phyloP scores from a whole-genome alignment of 2,329 filamentous ascomycete genomes.

The Aspergillus fumigatiaffinis region DNA sequence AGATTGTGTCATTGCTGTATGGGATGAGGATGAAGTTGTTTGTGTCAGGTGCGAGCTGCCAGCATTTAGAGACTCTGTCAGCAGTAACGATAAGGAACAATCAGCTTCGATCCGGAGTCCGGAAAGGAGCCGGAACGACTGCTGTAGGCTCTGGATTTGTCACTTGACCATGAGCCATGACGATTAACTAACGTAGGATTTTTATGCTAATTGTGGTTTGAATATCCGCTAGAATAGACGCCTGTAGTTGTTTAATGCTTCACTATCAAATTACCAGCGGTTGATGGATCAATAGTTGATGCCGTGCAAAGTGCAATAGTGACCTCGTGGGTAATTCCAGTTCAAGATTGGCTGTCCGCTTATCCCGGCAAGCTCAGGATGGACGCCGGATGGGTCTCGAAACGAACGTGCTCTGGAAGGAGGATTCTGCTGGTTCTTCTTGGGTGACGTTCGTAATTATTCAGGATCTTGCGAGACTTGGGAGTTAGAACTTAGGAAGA shows the following conservation, averaged over 20 bases:
- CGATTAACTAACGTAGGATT: neutral
- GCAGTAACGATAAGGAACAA: neutral
- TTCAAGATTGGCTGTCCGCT: conserved; percentile 2
- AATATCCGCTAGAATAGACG: neutral
- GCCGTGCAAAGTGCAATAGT: neutral
- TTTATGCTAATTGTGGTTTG: neutral
- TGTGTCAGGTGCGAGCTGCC: neutral
- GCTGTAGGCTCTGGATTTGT: neutral
- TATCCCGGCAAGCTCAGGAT: neutral
- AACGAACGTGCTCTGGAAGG: conserved; percentile 3
- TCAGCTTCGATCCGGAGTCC: neutral
- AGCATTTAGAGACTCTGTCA: too few species aligned
- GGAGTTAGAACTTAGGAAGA: neutral
- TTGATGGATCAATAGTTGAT: neutral
- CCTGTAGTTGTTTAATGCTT: neutral
- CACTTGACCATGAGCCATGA: neutral
- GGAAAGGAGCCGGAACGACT: neutral
- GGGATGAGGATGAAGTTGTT: neutral
- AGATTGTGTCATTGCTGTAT: neutral
- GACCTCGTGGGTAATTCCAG: conserved; percentile 1
- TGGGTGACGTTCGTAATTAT: neutral
- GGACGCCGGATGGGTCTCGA: conserved; percentile 3
- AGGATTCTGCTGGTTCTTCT: neutral
- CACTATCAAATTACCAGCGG: too few species aligned
- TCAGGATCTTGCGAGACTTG: neutral